Evolutionary conservation across 495 filamentous ascomycete genomes (phyloP), one percentile per base, ranked within the genome.

Genomic region (Hypoxylon subgilvum): DNA sequence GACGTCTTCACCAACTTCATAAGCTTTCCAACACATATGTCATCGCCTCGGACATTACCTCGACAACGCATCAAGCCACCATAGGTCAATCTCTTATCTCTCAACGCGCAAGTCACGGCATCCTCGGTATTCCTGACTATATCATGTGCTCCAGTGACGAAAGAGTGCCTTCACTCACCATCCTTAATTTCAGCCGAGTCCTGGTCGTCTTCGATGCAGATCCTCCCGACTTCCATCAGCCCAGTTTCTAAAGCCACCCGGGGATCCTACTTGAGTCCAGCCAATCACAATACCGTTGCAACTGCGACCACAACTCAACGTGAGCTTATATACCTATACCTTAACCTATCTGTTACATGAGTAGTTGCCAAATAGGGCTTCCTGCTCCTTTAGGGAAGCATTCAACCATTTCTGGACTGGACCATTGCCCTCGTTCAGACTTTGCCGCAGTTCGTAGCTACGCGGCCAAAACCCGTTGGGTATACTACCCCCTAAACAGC

Each of bases 1-100:
- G 54, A 64, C 61, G 61, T 64, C 61, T 64, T 64, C 21, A 35
- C 49, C 36, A 64, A 54, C 53, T 45, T 53, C 50, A 31, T 54
- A 48, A 52, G 43, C 48, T 40, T 48, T 43, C 34, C 32, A 49
- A 30, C 28, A 43, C 43, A 27, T 22, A 27, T 21, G 34, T 35
- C 10, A 46, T 42, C 53, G 45, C 47, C 23, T 22, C 35, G 23
- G 34, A 34, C 10, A 46, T 42, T 48, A 50, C 47, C 23, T 63
- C 52, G 60, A 57, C 43, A 57, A 53, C 53, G 52, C 60, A 63
- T 45, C 53, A 44, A 39, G n/a, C 30, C 21, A 14, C 48, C 23
- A 8, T 27, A 27, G 23, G 23, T 27, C 3, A 27, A 27, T 27
- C 23, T n/a, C n/a, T n/a, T n/a, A n/a, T 55, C 27, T 52, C 52